Evolutionary conservation across 2,329 filamentous ascomycete genomes (phyloP), one percentile per base, ranked within the genome.

Genomic region (Phoma herbarum): DNA sequence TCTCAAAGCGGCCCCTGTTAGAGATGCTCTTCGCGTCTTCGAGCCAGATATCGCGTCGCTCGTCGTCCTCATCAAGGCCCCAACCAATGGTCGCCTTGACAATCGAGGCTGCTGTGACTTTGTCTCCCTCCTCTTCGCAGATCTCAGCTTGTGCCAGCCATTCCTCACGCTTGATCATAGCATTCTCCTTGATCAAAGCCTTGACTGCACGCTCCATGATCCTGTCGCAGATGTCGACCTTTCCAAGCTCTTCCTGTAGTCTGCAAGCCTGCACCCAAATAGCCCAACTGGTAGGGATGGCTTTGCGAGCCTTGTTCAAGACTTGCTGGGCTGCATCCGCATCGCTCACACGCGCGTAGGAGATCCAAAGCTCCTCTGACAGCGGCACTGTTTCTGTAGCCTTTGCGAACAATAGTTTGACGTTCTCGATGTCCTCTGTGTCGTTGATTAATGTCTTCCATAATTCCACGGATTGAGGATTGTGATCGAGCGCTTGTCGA

Each of bases 381-480:
- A 96, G 83, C 0, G 94, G 94, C 55, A 99, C 96, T 57, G 97
- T 90, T 69, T 99, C 93, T 0, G 93, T 96, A 0, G 96, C 96
- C 79, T 97, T 97, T 46, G 93, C 93, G 45, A 99, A 86, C 53
- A 99, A 84, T 55, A 99, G 82, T 62, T 89, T 89, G 4, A 96
- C 96, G 79, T 97, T 93, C 28, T 89, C 90, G 0, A 90, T 86
- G 67, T 97, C 90, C 71, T 97, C 94, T 73, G 98, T 95, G 54
- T 98, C 81, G 68, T 98, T 98, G 62, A 99, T 94, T 5, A 94
- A 90, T 74, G 96, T 93, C 75, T 98, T 99, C 95, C 95, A 99
- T n/a, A 99, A 85, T 41, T 91, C 90, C 46, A 98, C 95, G 0
- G 94, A 98, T 72, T 97, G 92, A 0, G 93, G 93, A 39, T 97